Evolutionary conservation across 225 moss, liverwort and hornwort species (phyloP).

Genomic region (Polytrichum formosum): DNA sequence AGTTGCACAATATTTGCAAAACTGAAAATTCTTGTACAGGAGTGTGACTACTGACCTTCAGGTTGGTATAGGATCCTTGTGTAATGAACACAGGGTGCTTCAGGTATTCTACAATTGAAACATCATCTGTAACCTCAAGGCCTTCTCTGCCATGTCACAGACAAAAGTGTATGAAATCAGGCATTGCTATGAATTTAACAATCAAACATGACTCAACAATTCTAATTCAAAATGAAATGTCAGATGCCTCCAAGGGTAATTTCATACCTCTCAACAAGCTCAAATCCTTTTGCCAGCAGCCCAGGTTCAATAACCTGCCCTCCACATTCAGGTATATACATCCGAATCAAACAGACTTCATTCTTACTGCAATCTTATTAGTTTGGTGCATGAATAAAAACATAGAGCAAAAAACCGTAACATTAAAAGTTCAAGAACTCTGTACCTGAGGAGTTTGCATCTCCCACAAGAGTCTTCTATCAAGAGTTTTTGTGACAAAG

Average conservation of each 20-base stretch:
- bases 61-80: slow-evolving; percentile 76
- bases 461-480: slow-evolving; percentile 82
- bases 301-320: slow-evolving; percentile 75
- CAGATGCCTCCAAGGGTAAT: background rate
- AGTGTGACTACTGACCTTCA: slow-evolving; percentile 43
- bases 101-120: slow-evolving; percentile 84
- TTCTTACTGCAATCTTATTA: background rate
- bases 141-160: slow-evolving; percentile 39
- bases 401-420: background rate
- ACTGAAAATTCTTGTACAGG: slow-evolving; percentile 1
- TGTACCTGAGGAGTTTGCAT: slow-evolving; percentile 96
- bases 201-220: too few relatives aligned
- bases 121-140: slow-evolving; percentile 80
- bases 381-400: background rate
- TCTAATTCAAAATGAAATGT: too few relatives aligned
- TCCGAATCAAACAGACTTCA: background rate
- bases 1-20: background rate
- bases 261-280: slow-evolving; percentile 68
- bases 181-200: too few relatives aligned
- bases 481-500: slow-evolving; percentile 73
- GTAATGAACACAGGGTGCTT: slow-evolving; percentile 87
- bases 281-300: slow-evolving; percentile 71
- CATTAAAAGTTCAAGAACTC: background rate
- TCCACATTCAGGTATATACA: slow-evolving; percentile 2
- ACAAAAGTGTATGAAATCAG: too few relatives aligned